Evolutionary conservation across 495 filamentous ascomycete species (phyloP), one percentile per base, ranked within the genome.

Genomic region (Daldinia grandis): DNA sequence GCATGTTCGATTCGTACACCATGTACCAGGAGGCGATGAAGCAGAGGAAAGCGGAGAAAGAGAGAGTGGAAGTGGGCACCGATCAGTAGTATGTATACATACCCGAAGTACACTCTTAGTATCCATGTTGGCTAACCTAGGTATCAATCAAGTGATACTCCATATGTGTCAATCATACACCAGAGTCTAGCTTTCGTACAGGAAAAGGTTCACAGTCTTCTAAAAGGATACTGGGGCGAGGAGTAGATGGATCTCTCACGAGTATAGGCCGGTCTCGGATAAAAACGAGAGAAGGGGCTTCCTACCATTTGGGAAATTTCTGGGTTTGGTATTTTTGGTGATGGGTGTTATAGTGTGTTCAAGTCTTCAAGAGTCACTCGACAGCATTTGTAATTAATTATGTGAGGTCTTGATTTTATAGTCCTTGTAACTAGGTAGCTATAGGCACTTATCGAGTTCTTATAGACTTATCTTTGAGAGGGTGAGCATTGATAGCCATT

Each of bases 1-100:
- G 86, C 10, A 85, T 88, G 71, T 73, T 73, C 19, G 71, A 73
- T 62, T 69, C 71, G 10, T 59, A 69, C 21, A 69, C 71, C 5
- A 69, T 69, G 62, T 73, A 73, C 19, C 56, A 69, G 4, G 66
- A 73, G 58, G 66, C 66, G 21, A 15, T 69, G 21, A 73, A 69
- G 40, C 66, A 63, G 58, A 69, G 37, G 27, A 73, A 66, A 33
- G 42, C 42, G 2, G 56, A 54, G 59, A 30, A 25, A 44, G 35
- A 4, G 53, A 58, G 25, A 35, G 33, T 10, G 53, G 37, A n/a
- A 21, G 27, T 31, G 25, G 25, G 37, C 21, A 37, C 5, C 14
- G n/a, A 62, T 15, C 33, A 17, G 57, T 59, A 33, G 66, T 69
- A 69, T 31, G 66, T 69, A 53, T 17, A 25, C n/a, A 21, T 44